Conservation (phyloP, 2,329 filamentous ascomycete species). For the Aspergillus uvarum region DNA sequence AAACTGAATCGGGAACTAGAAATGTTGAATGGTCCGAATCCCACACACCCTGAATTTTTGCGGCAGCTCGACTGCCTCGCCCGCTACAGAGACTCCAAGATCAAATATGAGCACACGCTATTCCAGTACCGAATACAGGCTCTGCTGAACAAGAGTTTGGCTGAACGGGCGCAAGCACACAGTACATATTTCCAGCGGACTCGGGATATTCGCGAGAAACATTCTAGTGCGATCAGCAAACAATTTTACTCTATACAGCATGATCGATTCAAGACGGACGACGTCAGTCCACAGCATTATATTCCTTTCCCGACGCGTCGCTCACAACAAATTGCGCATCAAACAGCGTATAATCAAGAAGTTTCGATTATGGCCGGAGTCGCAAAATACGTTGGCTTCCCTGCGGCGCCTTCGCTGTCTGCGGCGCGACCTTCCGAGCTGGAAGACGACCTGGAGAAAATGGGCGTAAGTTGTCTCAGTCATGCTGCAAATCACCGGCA, state of each 20-base stretch:
- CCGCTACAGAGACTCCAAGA: constrained; percentile 75
- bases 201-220: constrained; percentile 76
- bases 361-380: constrained; percentile 87
- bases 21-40: constrained; percentile 57
- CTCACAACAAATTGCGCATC: constrained; percentile 76
- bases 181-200: constrained; percentile 87
- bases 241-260: constrained; percentile 92
- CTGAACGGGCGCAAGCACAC: constrained; percentile 80
- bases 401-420: constrained; percentile 82
- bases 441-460: constrained; percentile 83
- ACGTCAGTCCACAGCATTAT: constrained; percentile 77
- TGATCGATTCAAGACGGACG: constrained; percentile 75
- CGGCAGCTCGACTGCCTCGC: constrained; percentile 87
- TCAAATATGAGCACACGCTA: constrained; percentile 72
- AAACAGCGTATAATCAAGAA: constrained; percentile 90
- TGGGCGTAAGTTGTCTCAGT: constrained; percentile 67
- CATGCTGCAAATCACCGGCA: not conserved
- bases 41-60: constrained; percentile 84
- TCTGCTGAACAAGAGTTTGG: constrained; percentile 71
- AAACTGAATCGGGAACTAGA: constrained; percentile 70
- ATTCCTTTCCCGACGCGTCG: constrained; percentile 76
- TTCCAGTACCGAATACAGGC: constrained; percentile 72
- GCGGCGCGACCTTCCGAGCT: constrained; percentile 71
- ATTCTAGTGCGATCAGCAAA: constrained; percentile 77
- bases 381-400: constrained; percentile 94